Percentiles rank a stretch among this genome's conserved stretches.
Conservation (phyloP, 192 early-diverging fungal genomes). For the Gonapodya sp. region DNA sequence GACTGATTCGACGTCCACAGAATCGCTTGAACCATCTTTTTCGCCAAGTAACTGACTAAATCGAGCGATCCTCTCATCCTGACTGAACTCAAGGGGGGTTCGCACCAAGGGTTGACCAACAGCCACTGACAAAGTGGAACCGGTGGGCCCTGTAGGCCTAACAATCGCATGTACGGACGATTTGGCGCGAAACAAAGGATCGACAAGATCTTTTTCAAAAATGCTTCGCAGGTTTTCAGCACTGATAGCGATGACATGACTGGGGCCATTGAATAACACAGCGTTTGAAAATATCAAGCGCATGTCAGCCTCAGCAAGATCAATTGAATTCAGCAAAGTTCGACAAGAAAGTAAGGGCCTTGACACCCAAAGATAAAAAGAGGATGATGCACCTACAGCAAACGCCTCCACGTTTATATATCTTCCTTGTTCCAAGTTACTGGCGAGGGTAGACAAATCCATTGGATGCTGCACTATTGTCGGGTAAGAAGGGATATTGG, state of each 20-base stretch:
- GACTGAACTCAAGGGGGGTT: neutral
- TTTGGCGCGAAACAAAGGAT: neutral
- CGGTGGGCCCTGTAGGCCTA: too few species aligned
- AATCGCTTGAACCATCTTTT: neutral
- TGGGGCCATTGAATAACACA: neutral
- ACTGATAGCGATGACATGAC: neutral
- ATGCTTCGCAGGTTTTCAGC: neutral
- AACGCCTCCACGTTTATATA: conserved; percentile 32
- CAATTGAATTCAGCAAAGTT: too few species aligned
- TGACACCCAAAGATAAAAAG: neutral
- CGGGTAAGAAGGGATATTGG: conserved; percentile 60
- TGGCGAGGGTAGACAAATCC: conserved; percentile 48
- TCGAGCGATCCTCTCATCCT: neutral
- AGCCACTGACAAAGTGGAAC: too few species aligned
- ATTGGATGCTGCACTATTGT: conserved; percentile 65
- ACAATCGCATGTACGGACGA: neutral
- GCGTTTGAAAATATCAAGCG: neutral
- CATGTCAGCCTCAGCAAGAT: neutral
- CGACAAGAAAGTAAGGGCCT: too few species aligned
- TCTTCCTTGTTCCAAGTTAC: conserved; percentile 26
- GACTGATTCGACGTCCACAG: neutral
- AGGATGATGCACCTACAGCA: neutral
- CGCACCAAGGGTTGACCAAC: neutral
- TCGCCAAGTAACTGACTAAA: neutral
- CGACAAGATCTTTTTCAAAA: neutral